phyloP scores from a whole-genome alignment of 2,329 filamentous ascomycete genomes.

The Epichloe brachyelytri region DNA sequence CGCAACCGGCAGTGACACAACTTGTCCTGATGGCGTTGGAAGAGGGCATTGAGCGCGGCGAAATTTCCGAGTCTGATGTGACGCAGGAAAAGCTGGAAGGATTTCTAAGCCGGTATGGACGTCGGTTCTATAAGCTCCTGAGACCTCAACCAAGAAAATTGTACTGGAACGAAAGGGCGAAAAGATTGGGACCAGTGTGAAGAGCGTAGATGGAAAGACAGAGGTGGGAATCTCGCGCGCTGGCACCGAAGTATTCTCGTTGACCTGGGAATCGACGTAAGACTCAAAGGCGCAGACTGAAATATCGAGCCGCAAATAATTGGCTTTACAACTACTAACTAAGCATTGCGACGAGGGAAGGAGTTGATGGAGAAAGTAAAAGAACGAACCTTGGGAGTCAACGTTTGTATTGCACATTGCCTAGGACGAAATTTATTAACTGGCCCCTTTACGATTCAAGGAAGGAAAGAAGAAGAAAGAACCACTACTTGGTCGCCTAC shows the following conservation, averaged over 20 bases:
- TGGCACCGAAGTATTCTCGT: slow-evolving; percentile 27
- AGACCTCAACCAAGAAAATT: slow-evolving; percentile 16
- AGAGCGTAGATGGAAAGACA: slow-evolving; percentile 22
- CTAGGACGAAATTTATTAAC: no score
- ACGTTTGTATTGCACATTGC: no score
- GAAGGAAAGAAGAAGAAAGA: neutral
- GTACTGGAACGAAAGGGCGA: slow-evolving; percentile 28
- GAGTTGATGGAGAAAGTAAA: no score
- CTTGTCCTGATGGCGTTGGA: slow-evolving; percentile 50
- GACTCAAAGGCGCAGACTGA: neutral
- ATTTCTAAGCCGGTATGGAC: slow-evolving; percentile 40
- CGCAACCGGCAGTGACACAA: slow-evolving; percentile 57
- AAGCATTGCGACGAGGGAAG: no score
- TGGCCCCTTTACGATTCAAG: neutral
- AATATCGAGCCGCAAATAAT: neutral
- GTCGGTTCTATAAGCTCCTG: slow-evolving; percentile 38
- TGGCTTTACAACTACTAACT: no score
- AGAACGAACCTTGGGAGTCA: no score
- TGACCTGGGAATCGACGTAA: slow-evolving; percentile 19
- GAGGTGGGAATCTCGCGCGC: slow-evolving; percentile 32
- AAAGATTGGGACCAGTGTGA: slow-evolving; percentile 26
- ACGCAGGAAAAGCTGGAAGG: slow-evolving; percentile 40
- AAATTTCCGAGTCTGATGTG: slow-evolving; percentile 37
- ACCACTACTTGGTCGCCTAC: no score
- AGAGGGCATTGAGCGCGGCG: slow-evolving; percentile 42